These are phyloP conservation scores for Globisporangium spiculum DNA, from an alignment of 352 stramenopile genomes.

Conservation along the genomic window DNA sequence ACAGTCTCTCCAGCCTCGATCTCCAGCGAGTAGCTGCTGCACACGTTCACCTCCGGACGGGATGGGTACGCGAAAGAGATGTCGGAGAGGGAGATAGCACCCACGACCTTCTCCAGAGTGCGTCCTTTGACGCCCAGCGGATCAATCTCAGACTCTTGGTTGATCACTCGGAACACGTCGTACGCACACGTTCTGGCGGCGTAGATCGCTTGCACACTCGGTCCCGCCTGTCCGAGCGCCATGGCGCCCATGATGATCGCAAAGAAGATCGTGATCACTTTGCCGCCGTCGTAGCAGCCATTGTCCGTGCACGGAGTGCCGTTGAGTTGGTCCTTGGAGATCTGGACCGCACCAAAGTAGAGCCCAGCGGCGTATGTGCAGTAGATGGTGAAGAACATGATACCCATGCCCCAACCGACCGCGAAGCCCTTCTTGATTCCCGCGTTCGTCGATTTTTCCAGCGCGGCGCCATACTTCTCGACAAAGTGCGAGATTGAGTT, in stretches of 20 bases:
- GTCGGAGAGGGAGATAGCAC: conserved; percentile 75
- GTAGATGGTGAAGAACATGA: conserved; percentile 69
- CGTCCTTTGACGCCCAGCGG: conserved; percentile 31
- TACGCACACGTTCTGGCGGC: conserved; percentile 50
- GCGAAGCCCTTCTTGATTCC: conserved; percentile 51
- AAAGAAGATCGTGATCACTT: conserved; percentile 74
- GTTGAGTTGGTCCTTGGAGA: conserved; percentile 58
- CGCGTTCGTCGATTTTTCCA: conserved; percentile 39
- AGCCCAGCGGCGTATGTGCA: conserved; percentile 77
- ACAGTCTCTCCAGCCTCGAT: conserved; percentile 74
- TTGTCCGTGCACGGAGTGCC: conserved; percentile 35
- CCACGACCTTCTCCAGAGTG: conserved; percentile 24
- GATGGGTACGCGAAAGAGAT: conserved; percentile 78
- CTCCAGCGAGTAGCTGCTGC: conserved; percentile 48
- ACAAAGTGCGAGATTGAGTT: conserved; percentile 62
- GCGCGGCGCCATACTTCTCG: conserved; percentile 49
- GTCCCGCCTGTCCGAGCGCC: conserved; percentile 63
- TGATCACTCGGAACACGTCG: conserved; percentile 67
- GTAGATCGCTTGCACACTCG: conserved; percentile 54
- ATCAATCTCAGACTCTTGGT: conserved; percentile 57
- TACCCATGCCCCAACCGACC: conserved; percentile 50
- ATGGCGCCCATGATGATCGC: conserved; percentile 69
- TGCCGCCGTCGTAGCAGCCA: conserved; percentile 58
- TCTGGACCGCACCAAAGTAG: conserved; percentile 71
- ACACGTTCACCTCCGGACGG: conserved; percentile 52